These are phyloP conservation scores for Plasmodium coatneyi DNA, from an alignment of 169 alveolate genomes.

Conservation along the genomic window DNA sequence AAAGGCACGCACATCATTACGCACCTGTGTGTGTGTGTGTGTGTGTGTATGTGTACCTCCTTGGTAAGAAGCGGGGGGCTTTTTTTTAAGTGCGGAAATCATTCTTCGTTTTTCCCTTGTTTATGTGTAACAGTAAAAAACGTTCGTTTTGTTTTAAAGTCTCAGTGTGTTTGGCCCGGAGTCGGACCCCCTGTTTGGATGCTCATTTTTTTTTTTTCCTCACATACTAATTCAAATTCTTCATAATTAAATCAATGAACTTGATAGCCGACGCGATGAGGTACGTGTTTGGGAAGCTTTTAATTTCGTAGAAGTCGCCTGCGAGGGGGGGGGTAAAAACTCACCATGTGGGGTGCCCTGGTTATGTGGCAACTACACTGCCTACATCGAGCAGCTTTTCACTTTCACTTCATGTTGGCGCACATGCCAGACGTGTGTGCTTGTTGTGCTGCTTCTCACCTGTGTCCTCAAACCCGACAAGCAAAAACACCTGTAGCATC, in stretches of 20 bases:
- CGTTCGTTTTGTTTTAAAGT: not conserved
- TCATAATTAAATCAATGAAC: constrained; percentile 53
- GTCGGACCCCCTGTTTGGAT: not conserved
- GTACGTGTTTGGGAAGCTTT: constrained; percentile 65
- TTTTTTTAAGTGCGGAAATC: not conserved
- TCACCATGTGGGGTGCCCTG: not conserved
- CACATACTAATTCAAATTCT: constrained; percentile 21
- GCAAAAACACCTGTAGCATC: constrained; percentile 49
- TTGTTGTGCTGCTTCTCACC: constrained; percentile 5
- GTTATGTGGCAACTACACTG: not conserved
- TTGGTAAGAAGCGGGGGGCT: not conserved
- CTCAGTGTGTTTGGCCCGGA: not conserved
- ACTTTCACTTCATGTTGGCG: not conserved
- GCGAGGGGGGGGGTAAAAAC: not conserved
- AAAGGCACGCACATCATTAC: not conserved
- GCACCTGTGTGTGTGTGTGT: not conserved
- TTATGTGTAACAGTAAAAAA: not conserved
- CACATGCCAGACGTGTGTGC: not conserved
- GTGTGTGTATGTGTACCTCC: not conserved
- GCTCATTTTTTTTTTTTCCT: not conserved
- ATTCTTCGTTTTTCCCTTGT: not conserved
- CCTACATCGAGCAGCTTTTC: not conserved
- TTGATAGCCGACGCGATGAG: constrained; percentile 59
- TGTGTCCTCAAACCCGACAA: constrained; percentile 74
- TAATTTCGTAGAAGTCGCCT: constrained; percentile 70